phyloP scores from a whole-genome alignment of 1,284 basidiomycete genomes.

The Hypsizygus ulmarius region DNA sequence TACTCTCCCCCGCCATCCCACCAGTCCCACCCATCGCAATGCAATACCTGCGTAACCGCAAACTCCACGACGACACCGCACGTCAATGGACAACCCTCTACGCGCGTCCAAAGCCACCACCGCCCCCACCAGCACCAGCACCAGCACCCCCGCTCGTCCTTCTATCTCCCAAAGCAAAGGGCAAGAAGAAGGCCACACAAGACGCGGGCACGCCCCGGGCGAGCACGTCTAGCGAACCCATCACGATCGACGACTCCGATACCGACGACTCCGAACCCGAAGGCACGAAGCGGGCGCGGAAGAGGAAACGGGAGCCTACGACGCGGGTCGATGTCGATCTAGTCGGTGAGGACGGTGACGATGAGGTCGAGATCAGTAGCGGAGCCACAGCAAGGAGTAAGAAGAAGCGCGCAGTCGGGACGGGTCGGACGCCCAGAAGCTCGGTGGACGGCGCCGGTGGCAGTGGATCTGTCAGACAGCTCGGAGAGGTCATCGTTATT shows the following conservation, averaged over 20 bases:
- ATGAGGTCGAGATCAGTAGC: constrained; percentile 6
- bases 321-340: constrained; percentile 11
- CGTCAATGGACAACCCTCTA: constrained; percentile 63
- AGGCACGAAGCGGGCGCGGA: constrained; percentile 4
- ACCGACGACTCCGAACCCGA: constrained; percentile 28
- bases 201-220: constrained; percentile 13
- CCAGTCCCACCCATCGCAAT: constrained; percentile 74
- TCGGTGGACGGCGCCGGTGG: constrained; percentile 20
- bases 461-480: constrained; percentile 12
- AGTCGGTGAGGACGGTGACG: constrained; percentile 12
- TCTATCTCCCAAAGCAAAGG: constrained; percentile 32
- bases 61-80: constrained; percentile 62
- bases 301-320: constrained; percentile 17
- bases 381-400: constrained; percentile 12
- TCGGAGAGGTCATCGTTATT: constrained; percentile 40
- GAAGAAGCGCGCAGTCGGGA: constrained; percentile 21
- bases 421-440: constrained; percentile 13
- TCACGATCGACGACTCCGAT: constrained; percentile 52
- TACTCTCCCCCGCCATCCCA: background rate
- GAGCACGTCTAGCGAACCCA: constrained; percentile 26
- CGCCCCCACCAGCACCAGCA: constrained; percentile 20
- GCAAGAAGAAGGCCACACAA: constrained; percentile 29
- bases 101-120: constrained; percentile 47
- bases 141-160: background rate
- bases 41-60: constrained; percentile 63